Conservation (phyloP, 768 basidiomycete genomes). For the Hydnomerulius pinastri region DNA sequence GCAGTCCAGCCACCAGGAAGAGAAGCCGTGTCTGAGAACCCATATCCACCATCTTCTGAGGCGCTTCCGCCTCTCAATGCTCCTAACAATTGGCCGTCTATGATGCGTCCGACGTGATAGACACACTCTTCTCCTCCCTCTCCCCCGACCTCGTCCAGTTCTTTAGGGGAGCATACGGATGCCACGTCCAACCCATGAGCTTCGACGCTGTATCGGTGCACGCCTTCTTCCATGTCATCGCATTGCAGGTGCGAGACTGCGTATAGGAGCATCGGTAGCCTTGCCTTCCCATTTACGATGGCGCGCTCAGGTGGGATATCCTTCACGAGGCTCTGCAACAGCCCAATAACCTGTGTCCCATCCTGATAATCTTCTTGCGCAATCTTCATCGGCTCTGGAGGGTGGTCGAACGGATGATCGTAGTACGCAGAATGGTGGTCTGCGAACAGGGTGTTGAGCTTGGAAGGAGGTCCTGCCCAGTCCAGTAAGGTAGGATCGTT, state of each 20-base stretch:
- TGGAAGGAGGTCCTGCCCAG: constrained; percentile 5
- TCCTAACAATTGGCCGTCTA: not conserved
- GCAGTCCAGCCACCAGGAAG: not conserved
- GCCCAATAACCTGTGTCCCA: not conserved
- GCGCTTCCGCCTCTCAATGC: not conserved
- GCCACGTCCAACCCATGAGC: not conserved
- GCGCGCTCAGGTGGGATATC: not conserved
- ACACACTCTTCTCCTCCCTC: not conserved
- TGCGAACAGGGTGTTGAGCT: constrained; percentile 2
- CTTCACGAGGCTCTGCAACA: not conserved
- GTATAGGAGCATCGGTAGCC: not conserved
- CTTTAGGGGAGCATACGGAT: not conserved
- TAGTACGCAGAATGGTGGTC: constrained; percentile 1
- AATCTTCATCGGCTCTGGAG: not conserved
- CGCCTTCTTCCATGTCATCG: not conserved
- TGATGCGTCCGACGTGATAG: not conserved
- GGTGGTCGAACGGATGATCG: not conserved
- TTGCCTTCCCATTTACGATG: not conserved
- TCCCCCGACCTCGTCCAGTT: not conserved
- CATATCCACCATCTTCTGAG: too few relatives aligned
- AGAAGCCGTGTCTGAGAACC: not conserved
- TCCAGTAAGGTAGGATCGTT: constrained; percentile 4
- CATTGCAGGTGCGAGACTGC: not conserved
- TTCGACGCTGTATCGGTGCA: not conserved
- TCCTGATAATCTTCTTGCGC: not conserved